Percentiles rank a stretch among this genome's conserved stretches.
phyloP scores from a whole-genome alignment of 2,329 filamentous ascomycete species.

The Penicillium sp. region DNA sequence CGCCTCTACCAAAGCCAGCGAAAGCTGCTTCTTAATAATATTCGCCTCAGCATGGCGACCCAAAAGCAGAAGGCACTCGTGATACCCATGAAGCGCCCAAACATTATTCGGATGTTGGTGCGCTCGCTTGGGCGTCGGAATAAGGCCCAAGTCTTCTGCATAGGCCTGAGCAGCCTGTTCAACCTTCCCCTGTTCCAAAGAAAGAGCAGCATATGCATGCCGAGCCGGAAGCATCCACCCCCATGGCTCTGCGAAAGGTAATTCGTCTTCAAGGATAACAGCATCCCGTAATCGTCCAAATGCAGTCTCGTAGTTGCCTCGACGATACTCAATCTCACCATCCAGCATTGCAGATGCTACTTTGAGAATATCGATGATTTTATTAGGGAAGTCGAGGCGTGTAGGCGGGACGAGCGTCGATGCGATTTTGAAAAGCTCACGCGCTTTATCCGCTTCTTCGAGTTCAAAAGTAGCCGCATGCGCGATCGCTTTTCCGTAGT shows the following conservation, averaged over 20 bases:
- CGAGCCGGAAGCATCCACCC: constrained; percentile 74
- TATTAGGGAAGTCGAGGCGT: constrained; percentile 69
- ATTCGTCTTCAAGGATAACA: constrained; percentile 59
- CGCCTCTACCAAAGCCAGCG: constrained; percentile 53
- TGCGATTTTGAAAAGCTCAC: constrained; percentile 54
- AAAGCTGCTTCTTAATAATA: constrained; percentile 51
- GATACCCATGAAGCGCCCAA: constrained; percentile 71
- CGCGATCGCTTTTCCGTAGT: constrained; percentile 69
- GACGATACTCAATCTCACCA: constrained; percentile 71
- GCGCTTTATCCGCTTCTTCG: constrained; percentile 54
- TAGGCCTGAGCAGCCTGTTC: constrained; percentile 60
- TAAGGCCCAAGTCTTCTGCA: constrained; percentile 60
- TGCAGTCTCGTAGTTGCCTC: constrained; percentile 57
- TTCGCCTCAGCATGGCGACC: constrained; percentile 50
- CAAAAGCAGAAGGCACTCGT: constrained; percentile 64
- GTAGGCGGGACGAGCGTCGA: constrained; percentile 55
- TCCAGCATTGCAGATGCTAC: constrained; percentile 66
- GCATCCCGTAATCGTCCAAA: constrained; percentile 60
- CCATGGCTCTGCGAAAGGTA: constrained; percentile 73
- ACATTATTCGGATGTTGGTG: constrained; percentile 70
- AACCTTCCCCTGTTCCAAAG: constrained; percentile 63
- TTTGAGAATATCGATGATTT: constrained; percentile 60
- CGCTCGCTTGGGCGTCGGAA: constrained; percentile 59
- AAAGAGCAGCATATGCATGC: constrained; percentile 68
- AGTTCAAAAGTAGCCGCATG: constrained; percentile 59